Conservation (phyloP, 345 rosid genomes). For the Microthlaspi erraticum region DNA sequence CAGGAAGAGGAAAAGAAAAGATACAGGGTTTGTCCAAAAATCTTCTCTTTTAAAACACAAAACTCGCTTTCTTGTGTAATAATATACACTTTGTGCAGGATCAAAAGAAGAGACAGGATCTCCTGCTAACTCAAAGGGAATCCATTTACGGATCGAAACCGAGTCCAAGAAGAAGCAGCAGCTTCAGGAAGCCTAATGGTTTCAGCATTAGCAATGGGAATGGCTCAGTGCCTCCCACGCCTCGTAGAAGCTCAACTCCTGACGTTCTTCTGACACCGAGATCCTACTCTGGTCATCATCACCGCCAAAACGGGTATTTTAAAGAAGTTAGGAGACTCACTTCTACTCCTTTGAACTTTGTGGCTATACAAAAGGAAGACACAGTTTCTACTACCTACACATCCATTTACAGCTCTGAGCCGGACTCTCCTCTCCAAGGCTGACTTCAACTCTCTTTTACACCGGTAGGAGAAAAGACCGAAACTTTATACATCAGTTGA, state of each 20-base stretch:
- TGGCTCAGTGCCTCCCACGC: constrained; percentile 87
- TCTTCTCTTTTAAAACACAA: background rate
- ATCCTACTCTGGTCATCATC: constrained; percentile 68
- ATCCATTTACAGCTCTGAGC: constrained; percentile 81
- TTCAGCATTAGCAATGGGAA: constrained; percentile 73
- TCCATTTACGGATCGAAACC: constrained; percentile 91
- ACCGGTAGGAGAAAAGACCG: constrained; percentile 17
- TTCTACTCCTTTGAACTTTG: constrained; percentile 81
- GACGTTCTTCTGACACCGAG: constrained; percentile 84
- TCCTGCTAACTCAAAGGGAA: constrained; percentile 82
- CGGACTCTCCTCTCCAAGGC: constrained; percentile 78
- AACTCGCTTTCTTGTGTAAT: background rate
- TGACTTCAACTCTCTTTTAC: constrained; percentile 43
- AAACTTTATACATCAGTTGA: background rate
- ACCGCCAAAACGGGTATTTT: constrained; percentile 81
- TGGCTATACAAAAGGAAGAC: constrained; percentile 88
- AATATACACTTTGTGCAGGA: constrained; percentile 52
- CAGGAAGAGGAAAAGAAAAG: constrained; percentile 92
- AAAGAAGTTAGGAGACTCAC: constrained; percentile 87
- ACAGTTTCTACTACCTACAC: constrained; percentile 79
- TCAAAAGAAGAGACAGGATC: constrained; percentile 97
- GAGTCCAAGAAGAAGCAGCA: constrained; percentile 83
- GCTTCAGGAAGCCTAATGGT: constrained; percentile 83
- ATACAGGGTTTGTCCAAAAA: constrained; percentile 62
- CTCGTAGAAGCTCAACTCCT: constrained; percentile 88